Conservation (phyloP, 2,329 filamentous ascomycete species). For the Hymenotorrendiella dingleyae region DNA sequence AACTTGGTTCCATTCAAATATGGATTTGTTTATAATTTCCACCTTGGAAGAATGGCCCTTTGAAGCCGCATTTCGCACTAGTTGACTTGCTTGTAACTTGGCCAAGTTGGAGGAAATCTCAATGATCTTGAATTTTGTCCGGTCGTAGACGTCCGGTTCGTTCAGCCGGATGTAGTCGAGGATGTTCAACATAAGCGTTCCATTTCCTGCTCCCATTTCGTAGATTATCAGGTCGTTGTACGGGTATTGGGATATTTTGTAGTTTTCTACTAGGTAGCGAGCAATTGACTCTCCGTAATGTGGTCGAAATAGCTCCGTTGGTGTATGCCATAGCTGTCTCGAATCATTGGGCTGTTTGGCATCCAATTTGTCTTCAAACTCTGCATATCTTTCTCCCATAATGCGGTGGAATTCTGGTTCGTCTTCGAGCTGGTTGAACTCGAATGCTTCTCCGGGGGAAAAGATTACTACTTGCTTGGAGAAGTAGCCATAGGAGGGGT, state of each 20-base stretch:
- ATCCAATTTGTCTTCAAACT: slow-evolving; percentile 87
- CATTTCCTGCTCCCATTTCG: slow-evolving; percentile 96
- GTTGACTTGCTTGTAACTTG: slow-evolving; percentile 65
- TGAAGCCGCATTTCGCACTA: slow-evolving; percentile 59
- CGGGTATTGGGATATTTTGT: slow-evolving; percentile 87
- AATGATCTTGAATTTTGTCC: slow-evolving; percentile 91
- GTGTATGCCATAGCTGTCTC: slow-evolving; percentile 95
- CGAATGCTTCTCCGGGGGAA: slow-evolving; percentile 82
- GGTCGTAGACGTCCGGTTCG: slow-evolving; percentile 86
- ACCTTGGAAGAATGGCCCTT: slow-evolving; percentile 78
- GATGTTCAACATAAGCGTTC: slow-evolving; percentile 96
- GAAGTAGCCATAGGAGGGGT: slow-evolving; percentile 92
- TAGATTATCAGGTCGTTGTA: slow-evolving; percentile 98
- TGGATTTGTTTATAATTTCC: slow-evolving; percentile 88
- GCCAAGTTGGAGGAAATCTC: slow-evolving; percentile 87
- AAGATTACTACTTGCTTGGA: slow-evolving; percentile 97
- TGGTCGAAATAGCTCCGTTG: slow-evolving; percentile 92
- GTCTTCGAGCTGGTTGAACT: slow-evolving; percentile 75
- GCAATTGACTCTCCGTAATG: slow-evolving; percentile 97
- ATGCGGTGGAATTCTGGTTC: slow-evolving; percentile 77
- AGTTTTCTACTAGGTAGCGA: slow-evolving; percentile 92
- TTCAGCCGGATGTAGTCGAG: slow-evolving; percentile 89
- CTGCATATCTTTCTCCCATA: slow-evolving; percentile 73
- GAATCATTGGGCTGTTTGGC: slow-evolving; percentile 59
- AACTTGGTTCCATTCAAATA: slow-evolving; percentile 87